A percentile compares a stretch with the other conserved stretches of the same genome.
Evolutionary conservation across 2,329 filamentous ascomycete species (phyloP).

Genomic region (Coniochaeta hoffmannii): DNA sequence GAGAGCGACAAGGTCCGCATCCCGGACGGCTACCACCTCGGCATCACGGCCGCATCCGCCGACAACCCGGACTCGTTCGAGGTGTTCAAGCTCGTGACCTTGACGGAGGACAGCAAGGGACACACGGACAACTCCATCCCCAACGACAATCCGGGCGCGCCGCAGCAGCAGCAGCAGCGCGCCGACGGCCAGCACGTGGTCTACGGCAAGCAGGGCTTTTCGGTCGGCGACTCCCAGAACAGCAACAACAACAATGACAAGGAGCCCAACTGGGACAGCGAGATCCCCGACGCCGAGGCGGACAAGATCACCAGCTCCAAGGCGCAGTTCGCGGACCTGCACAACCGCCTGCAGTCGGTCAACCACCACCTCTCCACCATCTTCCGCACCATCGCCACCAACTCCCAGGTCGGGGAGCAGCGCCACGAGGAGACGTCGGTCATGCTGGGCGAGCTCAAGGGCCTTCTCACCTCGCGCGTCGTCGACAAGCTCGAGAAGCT

Average conservation of each 20-base stretch:
- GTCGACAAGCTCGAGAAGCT: slow-evolving; percentile 36
- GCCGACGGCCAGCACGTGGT: slow-evolving; percentile 13
- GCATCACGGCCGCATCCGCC: slow-evolving; percentile 78
- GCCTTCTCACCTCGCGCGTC: slow-evolving; percentile 35
- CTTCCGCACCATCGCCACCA: slow-evolving; percentile 46
- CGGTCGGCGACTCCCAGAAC: not conserved
- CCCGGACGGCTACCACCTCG: slow-evolving; percentile 75
- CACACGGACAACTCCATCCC: slow-evolving; percentile 11
- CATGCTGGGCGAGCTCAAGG: slow-evolving; percentile 38
- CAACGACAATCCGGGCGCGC: slow-evolving; percentile 16
- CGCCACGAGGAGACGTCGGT: slow-evolving; percentile 47
- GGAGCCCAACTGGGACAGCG: slow-evolving; percentile 28
- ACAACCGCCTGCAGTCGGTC: slow-evolving; percentile 71
- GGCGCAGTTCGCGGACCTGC: slow-evolving; percentile 73
- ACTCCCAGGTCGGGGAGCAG: slow-evolving; percentile 44
- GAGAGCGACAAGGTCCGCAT: slow-evolving; percentile 71
- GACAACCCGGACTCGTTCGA: slow-evolving; percentile 95
- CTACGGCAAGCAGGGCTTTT: slow-evolving; percentile 5
- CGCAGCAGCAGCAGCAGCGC: slow-evolving; percentile 23
- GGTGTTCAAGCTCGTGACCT: slow-evolving; percentile 76
- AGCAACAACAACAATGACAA: slow-evolving; percentile 16
- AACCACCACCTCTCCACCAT: slow-evolving; percentile 61
- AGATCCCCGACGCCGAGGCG: slow-evolving; percentile 39
- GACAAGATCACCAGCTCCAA: slow-evolving; percentile 40
- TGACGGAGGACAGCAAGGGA: slow-evolving; percentile 40